These are phyloP conservation scores for Neoboletus magnificus DNA, from an alignment of 768 basidiomycete genomes.

Conservation along the genomic window DNA sequence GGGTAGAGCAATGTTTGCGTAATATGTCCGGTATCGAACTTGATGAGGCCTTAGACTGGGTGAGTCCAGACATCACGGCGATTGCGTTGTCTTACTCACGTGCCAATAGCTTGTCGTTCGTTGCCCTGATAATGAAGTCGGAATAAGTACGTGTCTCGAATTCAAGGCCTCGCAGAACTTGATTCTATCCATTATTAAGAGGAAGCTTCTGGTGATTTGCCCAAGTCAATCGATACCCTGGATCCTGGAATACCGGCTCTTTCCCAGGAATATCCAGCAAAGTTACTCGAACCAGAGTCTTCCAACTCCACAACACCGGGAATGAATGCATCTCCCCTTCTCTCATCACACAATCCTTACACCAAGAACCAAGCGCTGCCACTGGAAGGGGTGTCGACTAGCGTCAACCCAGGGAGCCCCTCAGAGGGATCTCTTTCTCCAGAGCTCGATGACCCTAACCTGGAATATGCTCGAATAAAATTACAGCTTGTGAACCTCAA, in stretches of 20 bases:
- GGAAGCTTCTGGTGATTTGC: conserved; percentile 13
- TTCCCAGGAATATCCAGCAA: background rate
- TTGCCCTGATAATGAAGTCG: conserved; percentile 59
- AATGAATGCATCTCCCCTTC: conserved; percentile 39
- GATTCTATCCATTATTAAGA: conserved; percentile 6
- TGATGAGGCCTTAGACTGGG: conserved; percentile 94
- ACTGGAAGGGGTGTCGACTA: conserved; percentile 6
- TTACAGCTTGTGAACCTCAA: conserved; percentile 50
- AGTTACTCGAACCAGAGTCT: background rate
- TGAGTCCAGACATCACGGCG: conserved; percentile 33
- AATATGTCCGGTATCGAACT: conserved; percentile 63
- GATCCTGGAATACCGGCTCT: background rate
- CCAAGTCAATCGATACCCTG: conserved; percentile 1
- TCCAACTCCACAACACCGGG: conserved; percentile 31
- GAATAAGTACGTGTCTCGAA: conserved; percentile 26
- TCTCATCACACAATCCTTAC: conserved; percentile 28
- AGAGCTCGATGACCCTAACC: conserved; percentile 54
- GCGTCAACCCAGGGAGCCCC: background rate
- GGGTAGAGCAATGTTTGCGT: conserved; percentile 69
- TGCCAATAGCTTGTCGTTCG: conserved; percentile 56
- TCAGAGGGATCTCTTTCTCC: conserved; percentile 33
- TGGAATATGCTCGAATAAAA: conserved; percentile 61
- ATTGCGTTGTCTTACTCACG: conserved; percentile 6
- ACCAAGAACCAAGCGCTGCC: background rate
- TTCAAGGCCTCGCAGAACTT: background rate